Evolutionary conservation across 2,329 filamentous ascomycete genomes (phyloP).

Genomic region (Venturia carpophila): DNA sequence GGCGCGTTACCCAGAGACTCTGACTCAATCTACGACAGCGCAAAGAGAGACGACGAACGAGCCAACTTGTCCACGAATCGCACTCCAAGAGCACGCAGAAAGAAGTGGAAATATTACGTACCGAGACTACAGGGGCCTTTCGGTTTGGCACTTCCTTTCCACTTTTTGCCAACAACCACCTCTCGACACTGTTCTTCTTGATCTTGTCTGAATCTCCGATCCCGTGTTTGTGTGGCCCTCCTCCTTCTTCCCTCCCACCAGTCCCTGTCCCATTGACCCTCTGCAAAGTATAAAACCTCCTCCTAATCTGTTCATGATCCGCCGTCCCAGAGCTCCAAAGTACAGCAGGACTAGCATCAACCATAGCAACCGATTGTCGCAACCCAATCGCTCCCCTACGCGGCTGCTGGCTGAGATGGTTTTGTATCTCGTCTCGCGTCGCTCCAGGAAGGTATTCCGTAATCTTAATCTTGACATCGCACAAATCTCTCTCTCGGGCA

Average conservation of each 20-base stretch:
- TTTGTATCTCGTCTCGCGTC: conserved; percentile 29
- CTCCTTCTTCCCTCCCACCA: conserved; percentile 62
- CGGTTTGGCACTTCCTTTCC: background rate
- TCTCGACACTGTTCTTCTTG: conserved; percentile 71
- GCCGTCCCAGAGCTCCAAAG: background rate
- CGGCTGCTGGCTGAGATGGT: conserved; percentile 23
- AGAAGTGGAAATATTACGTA: background rate
- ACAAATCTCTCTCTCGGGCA: conserved; percentile 68
- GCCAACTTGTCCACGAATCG: no score
- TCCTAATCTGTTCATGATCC: conserved; percentile 12
- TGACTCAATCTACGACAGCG: no score
- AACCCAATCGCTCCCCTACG: background rate
- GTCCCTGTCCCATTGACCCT: conserved; percentile 69
- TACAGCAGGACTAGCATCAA: conserved; percentile 2
- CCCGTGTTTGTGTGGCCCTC: conserved; percentile 66
- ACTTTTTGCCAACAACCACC: conserved; percentile 50
- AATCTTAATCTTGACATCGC: conserved; percentile 81
- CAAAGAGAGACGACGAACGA: no score
- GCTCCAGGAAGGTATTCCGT: conserved; percentile 64
- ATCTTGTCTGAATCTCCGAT: conserved; percentile 68
- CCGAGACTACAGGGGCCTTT: background rate
- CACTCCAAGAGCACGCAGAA: background rate
- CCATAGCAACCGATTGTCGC: conserved; percentile 1
- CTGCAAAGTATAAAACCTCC: conserved; percentile 59
- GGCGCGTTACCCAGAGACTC: no score